phyloP scores from a whole-genome alignment of 495 filamentous ascomycete genomes.

The Xylaria telfairii region DNA sequence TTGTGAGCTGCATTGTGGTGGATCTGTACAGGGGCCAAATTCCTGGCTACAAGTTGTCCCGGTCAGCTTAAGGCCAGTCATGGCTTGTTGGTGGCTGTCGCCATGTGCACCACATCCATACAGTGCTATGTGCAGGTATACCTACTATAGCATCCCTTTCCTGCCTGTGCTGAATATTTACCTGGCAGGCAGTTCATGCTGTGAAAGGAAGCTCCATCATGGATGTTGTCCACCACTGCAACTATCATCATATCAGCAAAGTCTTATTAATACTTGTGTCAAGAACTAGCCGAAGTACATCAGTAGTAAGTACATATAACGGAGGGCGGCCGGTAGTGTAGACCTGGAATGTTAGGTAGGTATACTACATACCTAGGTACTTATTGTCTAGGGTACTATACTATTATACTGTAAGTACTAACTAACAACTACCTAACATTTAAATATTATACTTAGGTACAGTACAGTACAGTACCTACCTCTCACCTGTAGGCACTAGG shows the following conservation, averaged over 20 bases:
- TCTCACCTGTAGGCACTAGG: no score
- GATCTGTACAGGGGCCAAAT: conserved; percentile 2
- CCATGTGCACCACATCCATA: background rate
- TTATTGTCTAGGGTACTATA: background rate
- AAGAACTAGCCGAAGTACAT: background rate
- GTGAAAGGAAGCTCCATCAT: background rate
- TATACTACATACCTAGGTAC: no score
- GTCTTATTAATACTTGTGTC: conserved; percentile 6
- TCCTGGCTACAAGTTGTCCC: conserved; percentile 14
- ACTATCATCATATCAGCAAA: no score
- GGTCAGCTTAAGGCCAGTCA: conserved; percentile 11
- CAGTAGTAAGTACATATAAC: background rate
- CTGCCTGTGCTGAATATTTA: background rate
- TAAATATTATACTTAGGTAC: background rate
- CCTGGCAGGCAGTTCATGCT: background rate
- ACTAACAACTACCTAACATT: background rate
- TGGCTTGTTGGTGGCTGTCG: background rate
- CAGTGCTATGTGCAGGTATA: background rate
- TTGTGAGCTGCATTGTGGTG: conserved; percentile 13
- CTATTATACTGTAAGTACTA: no score
- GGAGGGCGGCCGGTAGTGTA: background rate
- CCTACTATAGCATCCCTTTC: background rate
- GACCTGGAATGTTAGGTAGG: no score
- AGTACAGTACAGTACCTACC: no score
- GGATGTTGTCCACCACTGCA: no score